phyloP scores from a whole-genome alignment of 768 basidiomycete genomes.

The Lentinus tigrinus region DNA sequence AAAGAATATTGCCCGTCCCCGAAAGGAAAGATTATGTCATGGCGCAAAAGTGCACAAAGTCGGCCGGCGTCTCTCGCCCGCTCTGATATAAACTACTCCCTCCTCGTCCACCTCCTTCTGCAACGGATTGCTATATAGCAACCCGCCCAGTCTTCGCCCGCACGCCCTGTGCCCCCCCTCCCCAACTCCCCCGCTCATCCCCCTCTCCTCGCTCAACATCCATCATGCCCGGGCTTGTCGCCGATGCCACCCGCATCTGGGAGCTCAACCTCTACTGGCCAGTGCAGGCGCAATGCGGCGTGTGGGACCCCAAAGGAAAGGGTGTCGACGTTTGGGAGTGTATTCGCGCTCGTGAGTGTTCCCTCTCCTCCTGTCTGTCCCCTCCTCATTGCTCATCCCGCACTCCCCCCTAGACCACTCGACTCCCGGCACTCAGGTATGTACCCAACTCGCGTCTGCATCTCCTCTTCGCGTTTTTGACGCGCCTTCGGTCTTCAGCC shows the following conservation, averaged over 20 bases:
- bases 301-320: constrained; percentile 65
- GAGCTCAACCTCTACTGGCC: constrained; percentile 66
- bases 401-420: constrained; percentile 51
- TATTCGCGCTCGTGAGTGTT: constrained; percentile 59
- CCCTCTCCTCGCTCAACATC: constrained; percentile 2
- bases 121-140: not conserved
- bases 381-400: constrained; percentile 11
- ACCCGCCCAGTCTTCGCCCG: not conserved
- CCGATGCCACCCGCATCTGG: constrained; percentile 70
- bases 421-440: constrained; percentile 46
- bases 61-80: constrained; percentile 13
- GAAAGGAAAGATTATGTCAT: constrained; percentile 10
- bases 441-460: constrained; percentile 9
- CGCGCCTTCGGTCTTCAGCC: constrained; percentile 31
- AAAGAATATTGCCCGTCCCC: not conserved
- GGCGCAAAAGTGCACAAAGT: not conserved
- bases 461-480: not conserved
- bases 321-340: constrained; percentile 80
- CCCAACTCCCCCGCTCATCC: not conserved
- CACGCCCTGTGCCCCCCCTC: not conserved
- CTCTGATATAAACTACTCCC: constrained; percentile 18
- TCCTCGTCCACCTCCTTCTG: not conserved
- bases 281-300: constrained; percentile 64
- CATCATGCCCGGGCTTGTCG: constrained; percentile 47
- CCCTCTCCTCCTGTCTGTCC: not conserved